Evolutionary conservation across 306 rosid species (phyloP), one percentile per base, ranked within the genome.

Genomic region (Herpetospermum pedunculosum): DNA sequence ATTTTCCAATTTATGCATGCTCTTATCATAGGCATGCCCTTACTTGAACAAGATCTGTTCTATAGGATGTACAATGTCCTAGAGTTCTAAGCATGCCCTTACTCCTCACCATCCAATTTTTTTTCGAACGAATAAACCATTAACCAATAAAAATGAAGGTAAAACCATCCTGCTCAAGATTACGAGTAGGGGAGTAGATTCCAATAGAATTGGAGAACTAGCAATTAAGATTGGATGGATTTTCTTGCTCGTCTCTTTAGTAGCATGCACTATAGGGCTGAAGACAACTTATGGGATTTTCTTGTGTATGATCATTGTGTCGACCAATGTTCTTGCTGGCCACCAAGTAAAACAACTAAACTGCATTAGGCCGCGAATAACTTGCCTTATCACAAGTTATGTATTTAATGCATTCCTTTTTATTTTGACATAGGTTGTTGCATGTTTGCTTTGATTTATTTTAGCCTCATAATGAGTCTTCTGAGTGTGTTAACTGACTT

Each of bases 401-500:
- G 41, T 62, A 16, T 11, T 13, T 41, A 15, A 12, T 23, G 21
- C 72, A 67, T 30, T 62, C 72, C 18, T 29, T 15, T 29, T 34
- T 40, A 55, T 58, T 4, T 41, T 12, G 2, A 35, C 38, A 10
- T 54, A 16, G 10, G 10, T n/a, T 6, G 43, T n/a, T 34, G 2
- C 70, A 9, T n/a, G 71, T 64, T 37, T 37, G 19, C 53, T 41
- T 6, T 25, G 2, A 41, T 21, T 67, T 41, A 40, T 41, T 41
- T 25, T 43, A 15, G 10, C 72, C 38, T 41, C 52, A 6, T 18
- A 29, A 72, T 10, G 18, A 35, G 34, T 54, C 30, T 14, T 25
- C 5, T 40, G 76, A 52, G 18, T n/a, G 21, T 68, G 37, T n/a
- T 63, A 38, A 76, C 76, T 72, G 37, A 75, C n/a, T 50, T 57